Conservation (phyloP, 148 eudicot species). For the Chenopodium quinoa region DNA sequence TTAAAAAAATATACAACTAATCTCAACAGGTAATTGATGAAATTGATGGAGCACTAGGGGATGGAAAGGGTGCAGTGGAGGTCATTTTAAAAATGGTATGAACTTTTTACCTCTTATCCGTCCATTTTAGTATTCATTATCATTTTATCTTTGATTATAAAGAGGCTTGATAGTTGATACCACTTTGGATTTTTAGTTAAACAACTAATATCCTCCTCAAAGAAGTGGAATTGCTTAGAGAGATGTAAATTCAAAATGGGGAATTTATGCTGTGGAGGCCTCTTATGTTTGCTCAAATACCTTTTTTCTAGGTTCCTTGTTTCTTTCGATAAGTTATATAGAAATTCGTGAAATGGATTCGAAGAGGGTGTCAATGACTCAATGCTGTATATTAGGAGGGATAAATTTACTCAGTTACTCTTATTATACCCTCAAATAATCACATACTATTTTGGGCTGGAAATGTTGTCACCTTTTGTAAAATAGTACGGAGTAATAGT, state of each 20-base stretch:
- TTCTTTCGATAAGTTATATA: background rate
- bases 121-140: background rate
- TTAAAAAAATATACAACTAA: background rate
- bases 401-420: background rate
- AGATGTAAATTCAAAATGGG: background rate
- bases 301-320: background rate
- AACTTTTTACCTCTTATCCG: background rate
- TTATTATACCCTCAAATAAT: background rate
- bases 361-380: background rate
- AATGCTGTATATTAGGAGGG: background rate
- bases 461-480: background rate
- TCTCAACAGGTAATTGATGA: slow-evolving; percentile 84
- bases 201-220: background rate
- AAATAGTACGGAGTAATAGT: no score
- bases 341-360: background rate
- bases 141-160: background rate
- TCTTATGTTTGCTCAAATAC: background rate
- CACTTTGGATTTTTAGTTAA: background rate
- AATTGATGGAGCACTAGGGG: slow-evolving; percentile 98
- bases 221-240: background rate
- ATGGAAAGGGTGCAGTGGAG: slow-evolving; percentile 97
- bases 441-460: background rate
- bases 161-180: background rate
- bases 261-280: background rate
- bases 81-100: slow-evolving; percentile 83